phyloP scores from a whole-genome alignment of 805 yeast species.

The Alloascoidea africana region DNA sequence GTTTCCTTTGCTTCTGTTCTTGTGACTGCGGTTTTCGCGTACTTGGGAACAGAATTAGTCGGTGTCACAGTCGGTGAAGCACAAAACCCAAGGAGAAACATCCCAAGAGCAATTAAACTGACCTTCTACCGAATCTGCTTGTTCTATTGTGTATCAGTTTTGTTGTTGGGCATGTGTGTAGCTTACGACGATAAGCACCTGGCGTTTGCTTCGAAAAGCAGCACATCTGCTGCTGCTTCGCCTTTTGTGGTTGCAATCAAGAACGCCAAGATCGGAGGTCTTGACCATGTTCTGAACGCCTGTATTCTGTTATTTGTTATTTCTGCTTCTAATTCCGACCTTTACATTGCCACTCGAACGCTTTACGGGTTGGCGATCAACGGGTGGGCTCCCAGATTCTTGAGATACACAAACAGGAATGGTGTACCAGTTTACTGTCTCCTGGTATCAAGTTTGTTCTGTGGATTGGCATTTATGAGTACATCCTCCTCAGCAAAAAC shows the following conservation, averaged over 20 bases:
- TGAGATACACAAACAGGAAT: constrained; percentile 45
- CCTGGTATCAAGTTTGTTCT: constrained; percentile 33
- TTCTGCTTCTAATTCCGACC: constrained; percentile 70
- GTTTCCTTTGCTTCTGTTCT: constrained; percentile 47
- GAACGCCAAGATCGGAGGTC: constrained; percentile 43
- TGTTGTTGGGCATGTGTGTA: constrained; percentile 56
- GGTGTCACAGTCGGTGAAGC: constrained; percentile 69
- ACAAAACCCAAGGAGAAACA: constrained; percentile 47
- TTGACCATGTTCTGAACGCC: constrained; percentile 67
- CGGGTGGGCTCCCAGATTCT: constrained; percentile 58
- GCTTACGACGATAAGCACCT: constrained; percentile 39
- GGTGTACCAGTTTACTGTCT: constrained; percentile 61
- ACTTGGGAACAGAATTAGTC: constrained; percentile 52
- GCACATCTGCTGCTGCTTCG: constrained; percentile 56
- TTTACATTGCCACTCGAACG: constrained; percentile 66
- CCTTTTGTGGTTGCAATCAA: constrained; percentile 77
- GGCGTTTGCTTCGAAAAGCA: constrained; percentile 21
- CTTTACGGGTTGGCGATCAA: constrained; percentile 57
- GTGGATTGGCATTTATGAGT: constrained; percentile 57
- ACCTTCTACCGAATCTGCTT: constrained; percentile 55
- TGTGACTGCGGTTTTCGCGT: constrained; percentile 56
- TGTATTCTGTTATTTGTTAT: constrained; percentile 64
- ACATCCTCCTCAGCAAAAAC: constrained; percentile 38
- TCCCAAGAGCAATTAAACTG: constrained; percentile 58
- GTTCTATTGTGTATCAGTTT: constrained; percentile 46